Evolutionary conservation across 225 moss, liverwort and hornwort species (phyloP), one percentile per base, ranked within the genome.

Genomic region (Polytrichum formosum): DNA sequence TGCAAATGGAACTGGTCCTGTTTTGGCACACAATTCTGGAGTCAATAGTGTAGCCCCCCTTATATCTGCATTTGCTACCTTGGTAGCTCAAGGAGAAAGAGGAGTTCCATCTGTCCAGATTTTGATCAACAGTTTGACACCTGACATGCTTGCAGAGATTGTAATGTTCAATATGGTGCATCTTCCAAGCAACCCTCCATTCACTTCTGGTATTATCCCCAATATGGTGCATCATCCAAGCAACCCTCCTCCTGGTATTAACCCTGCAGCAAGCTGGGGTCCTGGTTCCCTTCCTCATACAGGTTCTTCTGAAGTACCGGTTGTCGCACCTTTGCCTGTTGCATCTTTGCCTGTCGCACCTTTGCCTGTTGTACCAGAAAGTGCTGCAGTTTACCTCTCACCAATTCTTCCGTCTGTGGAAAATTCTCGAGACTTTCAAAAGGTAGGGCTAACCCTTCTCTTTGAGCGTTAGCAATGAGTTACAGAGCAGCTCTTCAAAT

Each of bases 141-240:
- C 96, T 78, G 93, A 96, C 56, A 93, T 96, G 88, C 83, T 96
- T 60, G 85, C 93, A 65, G 93, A 93, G 73, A 91, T 96, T 73
- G 96, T 96, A 60, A 92, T 93, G 74, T 85, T 84, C 22, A 96
- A 96, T 58, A 91, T 96, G 93, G 78, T 77, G 71, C 89, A 96
- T 88, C 92, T 96, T 75, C 87, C 96, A 60, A 76, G 78, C 56
- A 71, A 84, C 74, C 83, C 87, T 74, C 76, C 90, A 63, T 71
- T 83, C 19, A 79, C 90, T 83, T 79, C 77, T 30, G 84, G 67
- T 66, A 72, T 70, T 67, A 67, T 33, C 59, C 68, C 75, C 71
- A 76, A 76, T 54, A 78, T 68, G 55, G 55, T 72, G 75, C 87
- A 81, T 77, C 74, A 75, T 67, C 56, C 80, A 64, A 46, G 75